Base-by-base conservation (phyloP, 1,139 yeast species). In the Yamadazyma pseudoaaseri region DNA sequence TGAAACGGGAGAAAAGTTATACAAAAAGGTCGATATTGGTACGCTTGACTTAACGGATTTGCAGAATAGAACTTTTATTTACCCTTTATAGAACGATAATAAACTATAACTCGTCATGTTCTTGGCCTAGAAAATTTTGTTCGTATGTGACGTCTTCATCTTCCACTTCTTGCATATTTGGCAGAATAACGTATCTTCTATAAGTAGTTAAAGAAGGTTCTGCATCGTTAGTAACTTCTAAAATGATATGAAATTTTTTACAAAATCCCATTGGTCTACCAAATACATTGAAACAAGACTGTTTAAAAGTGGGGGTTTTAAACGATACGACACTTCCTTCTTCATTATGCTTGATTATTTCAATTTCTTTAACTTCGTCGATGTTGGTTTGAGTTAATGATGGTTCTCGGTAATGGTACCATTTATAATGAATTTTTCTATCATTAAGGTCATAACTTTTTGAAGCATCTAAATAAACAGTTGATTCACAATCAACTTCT, bases 31-130 rank as follows among this genome's bases (percentile, higher is more conserved):
- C 3, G 54, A 64, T 27, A 45, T 58, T n/a, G 73, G 75, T 2
- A 52, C 56, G 20, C 48, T 70, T 26, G 77, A 70, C 48, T 49
- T 70, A 26, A 71, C 77, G 6, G 77, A 72, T 42, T 51, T 65
- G 27, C 73, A 70, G 43, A 70, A 70, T 42, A 55, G 65, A 37
- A 52, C 60, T 7, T 70, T 65, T 31, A 65, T 70, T 12, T 72
- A 72, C 43, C 71, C 72, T 7, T 43, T 61, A 13, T 65, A 44
- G 11, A 18, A n/a, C n/a, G n/a, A n/a, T n/a, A n/a, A n/a, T n/a
- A n/a, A n/a, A n/a, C n/a, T n/a, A n/a, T n/a, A n/a, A n/a, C 21
- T 18, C 10, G 7, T 7, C 21, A 7, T 18, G 21, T 18, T 18
- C 21, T 7, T 7, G 9, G 10, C 10, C 10, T 7, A 10, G 9